A percentile compares a stretch with the other conserved stretches of the same genome.
Conservation (phyloP, 2,329 filamentous ascomycete species). For the Emmonsiellopsis sp. region DNA sequence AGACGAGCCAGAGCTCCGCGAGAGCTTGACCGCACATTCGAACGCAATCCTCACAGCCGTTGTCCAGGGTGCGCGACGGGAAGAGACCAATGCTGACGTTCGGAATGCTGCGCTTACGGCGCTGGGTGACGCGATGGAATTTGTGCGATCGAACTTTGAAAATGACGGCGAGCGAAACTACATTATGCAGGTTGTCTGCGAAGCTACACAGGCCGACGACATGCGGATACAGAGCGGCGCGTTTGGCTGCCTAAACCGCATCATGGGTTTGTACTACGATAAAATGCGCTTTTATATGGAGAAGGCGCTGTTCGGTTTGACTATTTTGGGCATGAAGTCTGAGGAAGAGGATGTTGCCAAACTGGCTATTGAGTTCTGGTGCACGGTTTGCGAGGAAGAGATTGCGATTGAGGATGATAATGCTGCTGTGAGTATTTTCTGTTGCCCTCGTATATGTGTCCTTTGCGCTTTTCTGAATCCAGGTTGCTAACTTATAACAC, state of each 20-base stretch:
- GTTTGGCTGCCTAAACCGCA: slow-evolving; percentile 94
- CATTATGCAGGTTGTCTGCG: slow-evolving; percentile 99
- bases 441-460: neutral
- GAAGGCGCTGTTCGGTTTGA: slow-evolving; percentile 95
- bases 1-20: slow-evolving; percentile 76
- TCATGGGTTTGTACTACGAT: slow-evolving; percentile 98
- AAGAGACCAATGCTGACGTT: slow-evolving; percentile 85
- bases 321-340: slow-evolving; percentile 97
- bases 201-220: slow-evolving; percentile 91
- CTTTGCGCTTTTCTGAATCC: neutral
- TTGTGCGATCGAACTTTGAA: slow-evolving; percentile 96
- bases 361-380: slow-evolving; percentile 98
- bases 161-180: slow-evolving; percentile 99
- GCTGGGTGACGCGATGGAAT: slow-evolving; percentile 91
- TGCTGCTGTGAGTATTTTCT: slow-evolving; percentile 48
- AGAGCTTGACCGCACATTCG: slow-evolving; percentile 73
- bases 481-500: slow-evolving; percentile 8
- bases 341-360: slow-evolving; percentile 97
- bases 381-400: slow-evolving; percentile 98
- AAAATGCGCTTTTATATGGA: slow-evolving; percentile 99
- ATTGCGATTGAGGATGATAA: slow-evolving; percentile 98
- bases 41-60: slow-evolving; percentile 97
- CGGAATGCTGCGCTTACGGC: slow-evolving; percentile 87
- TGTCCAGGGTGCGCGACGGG: slow-evolving; percentile 92
- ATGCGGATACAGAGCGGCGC: slow-evolving; percentile 87